Percentiles rank a stretch among this genome's conserved stretches.
phyloP scores from a whole-genome alignment of 73 alveolate genomes.

The Durusdinium trenchii region DNA sequence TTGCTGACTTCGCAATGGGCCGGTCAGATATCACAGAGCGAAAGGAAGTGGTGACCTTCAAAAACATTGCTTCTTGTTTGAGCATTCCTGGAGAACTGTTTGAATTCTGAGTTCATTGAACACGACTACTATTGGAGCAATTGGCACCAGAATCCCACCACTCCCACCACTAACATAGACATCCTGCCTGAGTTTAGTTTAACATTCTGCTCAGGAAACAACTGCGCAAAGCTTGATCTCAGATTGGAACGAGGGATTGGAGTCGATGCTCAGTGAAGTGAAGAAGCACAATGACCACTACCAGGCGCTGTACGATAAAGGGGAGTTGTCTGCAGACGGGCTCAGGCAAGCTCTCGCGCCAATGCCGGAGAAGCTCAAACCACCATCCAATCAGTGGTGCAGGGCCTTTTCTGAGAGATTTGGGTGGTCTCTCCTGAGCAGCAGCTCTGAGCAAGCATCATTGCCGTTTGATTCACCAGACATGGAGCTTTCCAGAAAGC shows the following conservation, averaged over 20 bases:
- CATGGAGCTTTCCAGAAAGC: neutral
- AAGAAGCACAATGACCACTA: neutral
- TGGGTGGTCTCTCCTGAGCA: neutral
- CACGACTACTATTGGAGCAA: neutral
- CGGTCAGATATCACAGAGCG: neutral
- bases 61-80: neutral
- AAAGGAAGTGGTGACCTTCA: neutral
- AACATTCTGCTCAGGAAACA: neutral
- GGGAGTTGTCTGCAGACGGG: neutral
- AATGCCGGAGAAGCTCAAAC: neutral
- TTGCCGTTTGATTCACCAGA: neutral
- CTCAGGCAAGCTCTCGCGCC: neutral
- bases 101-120: neutral
- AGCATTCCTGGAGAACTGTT: no score
- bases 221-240: neutral
- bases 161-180: neutral
- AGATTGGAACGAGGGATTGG: neutral
- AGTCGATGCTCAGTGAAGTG: neutral
- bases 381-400: neutral
- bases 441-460: neutral
- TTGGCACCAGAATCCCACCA: neutral
- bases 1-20: neutral
- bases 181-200: no score
- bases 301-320: neutral
- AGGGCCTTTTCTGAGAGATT: neutral